Percentiles rank a stretch among this genome's conserved stretches.
Conservation (phyloP, 2,329 filamentous ascomycete species). For the Diaporthe vaccinii region DNA sequence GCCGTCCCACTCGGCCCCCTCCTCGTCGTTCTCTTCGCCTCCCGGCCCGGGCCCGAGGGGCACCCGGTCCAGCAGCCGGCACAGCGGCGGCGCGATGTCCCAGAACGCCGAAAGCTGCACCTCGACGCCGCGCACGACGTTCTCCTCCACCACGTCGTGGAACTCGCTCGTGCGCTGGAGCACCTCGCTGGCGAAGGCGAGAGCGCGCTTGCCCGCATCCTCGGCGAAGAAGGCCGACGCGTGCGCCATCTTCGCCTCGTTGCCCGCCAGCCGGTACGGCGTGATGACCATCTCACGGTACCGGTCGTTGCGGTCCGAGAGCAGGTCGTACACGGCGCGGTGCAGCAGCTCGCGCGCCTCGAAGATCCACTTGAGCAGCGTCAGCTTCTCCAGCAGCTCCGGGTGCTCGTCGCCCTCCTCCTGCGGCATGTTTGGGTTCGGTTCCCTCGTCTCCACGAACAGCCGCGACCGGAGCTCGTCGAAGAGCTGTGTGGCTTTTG, state of each 20-base stretch:
- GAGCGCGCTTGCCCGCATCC: conserved; percentile 80
- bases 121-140: conserved; percentile 89
- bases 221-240: conserved; percentile 86
- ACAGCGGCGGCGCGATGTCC: conserved; percentile 92
- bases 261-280: conserved; percentile 82
- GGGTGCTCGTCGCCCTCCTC: conserved; percentile 96
- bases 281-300: conserved; percentile 87
- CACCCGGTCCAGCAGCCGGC: conserved; percentile 83
- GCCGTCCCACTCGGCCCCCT: neutral
- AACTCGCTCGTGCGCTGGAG: conserved; percentile 83
- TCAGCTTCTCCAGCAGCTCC: conserved; percentile 93
- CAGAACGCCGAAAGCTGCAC: conserved; percentile 95
- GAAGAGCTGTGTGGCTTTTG: conserved; percentile 81
- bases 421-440: conserved; percentile 85
- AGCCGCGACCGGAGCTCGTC: conserved; percentile 80
- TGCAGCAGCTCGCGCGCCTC: conserved; percentile 92
- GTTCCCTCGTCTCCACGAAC: conserved; percentile 76
- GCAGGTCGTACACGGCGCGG: conserved; percentile 85
- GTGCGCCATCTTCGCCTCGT: conserved; percentile 82
- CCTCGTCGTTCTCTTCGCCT: neutral
- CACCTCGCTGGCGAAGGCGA: conserved; percentile 78
- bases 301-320: conserved; percentile 86
- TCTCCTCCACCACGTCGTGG: conserved; percentile 82
- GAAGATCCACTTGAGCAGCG: conserved; percentile 96
- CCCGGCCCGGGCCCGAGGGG: conserved; percentile 60